Evolutionary conservation across 192 early-diverging fungal genomes (phyloP), one percentile per base, ranked within the genome.

Genomic region (Coemansia sp.): DNA sequence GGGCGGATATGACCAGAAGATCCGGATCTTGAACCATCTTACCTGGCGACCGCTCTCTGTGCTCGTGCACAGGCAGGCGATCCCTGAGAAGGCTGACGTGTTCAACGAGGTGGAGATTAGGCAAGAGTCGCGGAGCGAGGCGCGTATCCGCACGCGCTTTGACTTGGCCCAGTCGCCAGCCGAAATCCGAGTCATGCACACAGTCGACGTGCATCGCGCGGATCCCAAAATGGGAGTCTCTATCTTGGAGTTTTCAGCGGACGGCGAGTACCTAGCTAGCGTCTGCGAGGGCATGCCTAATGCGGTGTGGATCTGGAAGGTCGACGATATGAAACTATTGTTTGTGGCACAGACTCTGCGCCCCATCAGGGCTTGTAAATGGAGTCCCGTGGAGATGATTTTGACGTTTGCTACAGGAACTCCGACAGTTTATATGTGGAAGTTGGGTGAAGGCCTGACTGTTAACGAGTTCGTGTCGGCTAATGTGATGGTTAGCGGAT

Each of bases 31-130:
- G 18, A 75, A 75, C 68, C 46, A 74, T 27, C 65, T 85, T 72
- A 85, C 83, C n/a, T 85, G 83, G 83, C 75, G 73, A 18, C 59
- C 78, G 3, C 51, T 75, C 2, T 72, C 83, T 12, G 76, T 75
- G 18, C 65, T 85, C 36, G 42, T 27, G 42, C 74, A 73, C 55
- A 67, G 71, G 33, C 59, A 34, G 59, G 57, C 20, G 0, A 24
- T 74, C 15, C 20, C 24, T 10, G 64, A 62, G 18, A 42, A 42
- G 18, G 67, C 42, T n/a, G 81, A 84, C 51, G 81, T 78, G 70
- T 83, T 83, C 36, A 33, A 27, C 18, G 78, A 80, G 73, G 62
- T 40, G 24, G 78, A 71, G 69, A 57, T 79, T 3, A 73, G 66
- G 65, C 64, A 74, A 29, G 44, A 65, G 31, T 63, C 77, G 8